Evolutionary conservation across 2,329 filamentous ascomycete genomes (phyloP).

Genomic region (Verticillium dahliae): DNA sequence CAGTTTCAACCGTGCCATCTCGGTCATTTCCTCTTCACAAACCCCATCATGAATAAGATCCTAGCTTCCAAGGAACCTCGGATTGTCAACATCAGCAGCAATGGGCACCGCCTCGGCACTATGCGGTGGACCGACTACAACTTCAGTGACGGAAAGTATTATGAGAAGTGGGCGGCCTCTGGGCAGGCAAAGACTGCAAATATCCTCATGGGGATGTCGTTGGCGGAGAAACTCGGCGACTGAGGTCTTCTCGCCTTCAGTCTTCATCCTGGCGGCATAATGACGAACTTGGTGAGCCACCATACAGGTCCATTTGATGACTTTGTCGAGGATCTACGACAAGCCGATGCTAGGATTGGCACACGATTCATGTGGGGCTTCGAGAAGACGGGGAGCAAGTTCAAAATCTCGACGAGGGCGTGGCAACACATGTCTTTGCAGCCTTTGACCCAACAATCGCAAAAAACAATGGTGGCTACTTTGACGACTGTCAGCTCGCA

Average conservation of each 20-base stretch:
- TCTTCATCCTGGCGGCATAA: slow-evolving; percentile 24
- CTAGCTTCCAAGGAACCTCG: slow-evolving; percentile 18
- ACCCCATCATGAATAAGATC: slow-evolving; percentile 25
- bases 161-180: slow-evolving; percentile 18
- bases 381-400: slow-evolving; percentile 13
- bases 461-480: slow-evolving; percentile 18
- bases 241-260: slow-evolving; percentile 21
- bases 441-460: slow-evolving; percentile 20
- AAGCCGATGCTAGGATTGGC: slow-evolving; percentile 7
- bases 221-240: slow-evolving; percentile 22
- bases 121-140: slow-evolving; percentile 37
- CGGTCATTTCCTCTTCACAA: slow-evolving; percentile 31
- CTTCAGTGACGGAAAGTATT: slow-evolving; percentile 22
- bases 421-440: slow-evolving; percentile 21
- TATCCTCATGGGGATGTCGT: slow-evolving; percentile 20
- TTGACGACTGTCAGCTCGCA: slow-evolving; percentile 20
- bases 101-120: slow-evolving; percentile 32
- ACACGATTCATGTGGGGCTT: slow-evolving; percentile 8
- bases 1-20: slow-evolving; percentile 30
- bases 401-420: slow-evolving; percentile 19
- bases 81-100: slow-evolving; percentile 36
- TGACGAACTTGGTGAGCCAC: slow-evolving; percentile 7
- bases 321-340: neutral
- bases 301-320: neutral
- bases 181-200: slow-evolving; percentile 21